phyloP scores from a whole-genome alignment of 495 filamentous ascomycete genomes.

The Hyphodiscus hymeniophilus region DNA sequence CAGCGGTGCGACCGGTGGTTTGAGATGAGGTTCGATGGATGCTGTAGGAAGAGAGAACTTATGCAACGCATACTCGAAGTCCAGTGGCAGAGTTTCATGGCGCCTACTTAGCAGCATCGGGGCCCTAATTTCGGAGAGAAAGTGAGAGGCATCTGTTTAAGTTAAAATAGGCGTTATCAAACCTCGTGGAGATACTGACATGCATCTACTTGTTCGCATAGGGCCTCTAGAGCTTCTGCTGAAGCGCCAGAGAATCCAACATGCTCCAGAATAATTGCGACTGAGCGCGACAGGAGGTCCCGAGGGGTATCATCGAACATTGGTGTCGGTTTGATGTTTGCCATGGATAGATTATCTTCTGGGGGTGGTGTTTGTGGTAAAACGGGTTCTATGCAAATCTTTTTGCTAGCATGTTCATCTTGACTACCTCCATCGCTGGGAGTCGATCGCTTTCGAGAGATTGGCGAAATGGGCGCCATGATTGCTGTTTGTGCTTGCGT shows the following conservation, averaged over 20 bases:
- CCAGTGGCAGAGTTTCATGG: conserved; percentile 52
- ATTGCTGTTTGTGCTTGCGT: not conserved
- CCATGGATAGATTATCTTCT: not conserved
- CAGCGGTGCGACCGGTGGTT: conserved; percentile 28
- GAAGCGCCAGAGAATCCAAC: conserved; percentile 16
- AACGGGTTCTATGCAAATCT: conserved; percentile 3
- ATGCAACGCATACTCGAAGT: conserved; percentile 59
- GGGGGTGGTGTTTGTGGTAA: conserved; percentile 12
- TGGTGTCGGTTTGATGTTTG: not conserved
- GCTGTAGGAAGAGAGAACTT: conserved; percentile 33
- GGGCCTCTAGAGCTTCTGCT: conserved; percentile 13
- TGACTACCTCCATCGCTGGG: conserved; percentile 12
- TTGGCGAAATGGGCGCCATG: conserved; percentile 19
- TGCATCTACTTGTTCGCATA: conserved; percentile 17
- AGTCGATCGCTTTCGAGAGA: conserved; percentile 16
- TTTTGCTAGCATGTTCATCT: conserved; percentile 17
- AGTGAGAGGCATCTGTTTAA: conserved; percentile 39
- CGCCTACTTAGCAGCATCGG: conserved; percentile 58
- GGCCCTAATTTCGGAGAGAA: conserved; percentile 46
- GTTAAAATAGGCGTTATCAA: conserved; percentile 7
- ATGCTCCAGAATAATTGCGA: conserved; percentile 12
- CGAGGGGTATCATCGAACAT: conserved; percentile 20
- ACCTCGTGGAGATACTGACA: conserved; percentile 9
- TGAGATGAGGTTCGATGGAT: conserved; percentile 35
- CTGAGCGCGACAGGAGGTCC: conserved; percentile 15